These are phyloP conservation scores for Oryza glumipatula DNA, from an alignment of 176 grass and related monocot genomes.

Conservation along the genomic window DNA sequence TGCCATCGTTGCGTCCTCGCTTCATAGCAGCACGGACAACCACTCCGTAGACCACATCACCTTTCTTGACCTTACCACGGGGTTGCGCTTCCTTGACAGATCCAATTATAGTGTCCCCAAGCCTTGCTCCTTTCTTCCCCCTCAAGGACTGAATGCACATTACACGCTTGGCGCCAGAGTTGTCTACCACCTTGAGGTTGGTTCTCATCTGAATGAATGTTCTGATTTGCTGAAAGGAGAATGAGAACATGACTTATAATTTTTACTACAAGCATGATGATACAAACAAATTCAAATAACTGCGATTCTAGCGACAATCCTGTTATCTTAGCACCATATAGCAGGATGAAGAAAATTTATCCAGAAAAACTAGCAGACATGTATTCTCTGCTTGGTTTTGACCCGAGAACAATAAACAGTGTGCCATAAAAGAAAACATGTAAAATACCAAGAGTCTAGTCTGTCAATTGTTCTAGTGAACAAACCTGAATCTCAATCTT, in stretches of 20 bases:
- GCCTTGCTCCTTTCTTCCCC: conserved; percentile 76
- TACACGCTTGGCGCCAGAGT: conserved; percentile 91
- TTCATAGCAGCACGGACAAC: conserved; percentile 97
- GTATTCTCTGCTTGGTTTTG: neutral
- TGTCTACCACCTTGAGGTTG: conserved; percentile 94
- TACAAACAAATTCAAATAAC: neutral
- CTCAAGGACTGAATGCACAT: conserved; percentile 94
- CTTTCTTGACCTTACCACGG: conserved; percentile 96
- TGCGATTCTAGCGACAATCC: too few species aligned
- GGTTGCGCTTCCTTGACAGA: conserved; percentile 96
- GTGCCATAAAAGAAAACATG: neutral
- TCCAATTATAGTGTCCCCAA: conserved; percentile 83
- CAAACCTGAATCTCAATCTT: neutral
- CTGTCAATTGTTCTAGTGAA: neutral
- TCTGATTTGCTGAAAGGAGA: conserved; percentile 84
- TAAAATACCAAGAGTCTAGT: neutral
- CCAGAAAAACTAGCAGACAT: neutral
- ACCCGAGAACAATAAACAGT: neutral
- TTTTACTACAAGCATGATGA: neutral
- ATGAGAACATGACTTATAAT: neutral
- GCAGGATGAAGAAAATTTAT: neutral
- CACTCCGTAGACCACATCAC: conserved; percentile 95
- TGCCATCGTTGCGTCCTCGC: conserved; percentile 71
- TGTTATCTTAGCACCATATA: too few species aligned
- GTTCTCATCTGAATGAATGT: conserved; percentile 99